Evolutionary conservation across 2,329 filamentous ascomycete genomes (phyloP).

Genomic region (Colletotrichum sp.): DNA sequence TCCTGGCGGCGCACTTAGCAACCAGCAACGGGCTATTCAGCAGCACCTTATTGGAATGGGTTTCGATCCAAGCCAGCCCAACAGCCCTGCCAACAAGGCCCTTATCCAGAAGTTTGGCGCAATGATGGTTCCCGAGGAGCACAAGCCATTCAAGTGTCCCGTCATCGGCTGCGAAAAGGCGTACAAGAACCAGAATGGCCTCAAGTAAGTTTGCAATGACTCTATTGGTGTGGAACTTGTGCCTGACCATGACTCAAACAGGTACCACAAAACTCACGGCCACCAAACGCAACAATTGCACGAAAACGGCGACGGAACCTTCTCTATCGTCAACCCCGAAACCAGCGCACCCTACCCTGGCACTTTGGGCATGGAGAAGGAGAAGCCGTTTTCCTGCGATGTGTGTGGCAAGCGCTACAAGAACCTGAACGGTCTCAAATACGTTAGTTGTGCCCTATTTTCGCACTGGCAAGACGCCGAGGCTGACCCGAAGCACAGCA

Average conservation of each 20-base stretch:
- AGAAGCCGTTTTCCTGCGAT: constrained; percentile 98
- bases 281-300: constrained; percentile 97
- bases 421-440: constrained; percentile 98
- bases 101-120: constrained; percentile 63
- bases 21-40: constrained; percentile 66
- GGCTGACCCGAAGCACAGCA: constrained; percentile 47
- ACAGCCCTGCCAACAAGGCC: constrained; percentile 72
- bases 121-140: constrained; percentile 82
- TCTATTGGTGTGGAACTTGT: neutral
- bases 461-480: neutral
- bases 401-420: constrained; percentile 98
- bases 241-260: constrained; percentile 31
- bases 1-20: constrained; percentile 75
- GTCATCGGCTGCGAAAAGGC: constrained; percentile 99
- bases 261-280: constrained; percentile 80
- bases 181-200: constrained; percentile 98
- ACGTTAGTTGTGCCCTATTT: constrained; percentile 56
- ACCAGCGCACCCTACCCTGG: constrained; percentile 94
- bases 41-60: constrained; percentile 76
- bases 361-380: constrained; percentile 99
- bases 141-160: constrained; percentile 96
- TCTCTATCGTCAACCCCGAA: constrained; percentile 96
- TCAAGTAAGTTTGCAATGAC: constrained; percentile 74
- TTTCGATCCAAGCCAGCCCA: constrained; percentile 76
- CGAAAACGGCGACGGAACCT: constrained; percentile 95